Conservation (phyloP, 179 eudicot species). For the Vitellaria paradoxa region DNA sequence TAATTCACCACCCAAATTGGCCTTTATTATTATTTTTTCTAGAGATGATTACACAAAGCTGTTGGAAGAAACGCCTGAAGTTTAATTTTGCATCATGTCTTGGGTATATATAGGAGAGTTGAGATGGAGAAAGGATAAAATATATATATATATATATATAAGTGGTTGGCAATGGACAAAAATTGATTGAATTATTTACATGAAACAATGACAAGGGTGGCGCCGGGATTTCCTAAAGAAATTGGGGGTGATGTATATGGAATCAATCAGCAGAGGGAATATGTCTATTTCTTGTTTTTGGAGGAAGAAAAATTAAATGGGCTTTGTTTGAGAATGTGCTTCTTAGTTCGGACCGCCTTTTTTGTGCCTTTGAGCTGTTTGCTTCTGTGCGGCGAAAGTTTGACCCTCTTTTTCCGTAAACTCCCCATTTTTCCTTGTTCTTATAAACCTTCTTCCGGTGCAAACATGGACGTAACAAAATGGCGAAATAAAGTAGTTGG, state of each 20-base stretch:
- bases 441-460: too few species aligned
- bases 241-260: neutral
- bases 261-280: neutral
- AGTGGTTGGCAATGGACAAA: neutral
- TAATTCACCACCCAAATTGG: too few species aligned
- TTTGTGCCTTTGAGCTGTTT: neutral
- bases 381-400: too few species aligned
- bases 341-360: neutral
- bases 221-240: constrained; percentile 10
- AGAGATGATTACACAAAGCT: neutral
- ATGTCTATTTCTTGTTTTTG: neutral
- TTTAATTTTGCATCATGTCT: too few species aligned
- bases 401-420: too few species aligned
- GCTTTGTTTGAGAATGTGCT: neutral
- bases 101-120: neutral
- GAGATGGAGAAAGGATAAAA: neutral
- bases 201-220: neutral
- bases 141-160: too few species aligned
- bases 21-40: too few species aligned
- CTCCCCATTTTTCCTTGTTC: too few species aligned
- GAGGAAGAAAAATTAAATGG: neutral
- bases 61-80: too few species aligned
- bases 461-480: too few species aligned
- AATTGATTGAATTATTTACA: neutral
- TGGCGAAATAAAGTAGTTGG: too few species aligned